A percentile compares a stretch with the other conserved stretches of the same genome.
These are phyloP conservation scores for Hyphopichia khmerensis DNA, from an alignment of 1,139 yeast species.

Conservation along the genomic window DNA sequence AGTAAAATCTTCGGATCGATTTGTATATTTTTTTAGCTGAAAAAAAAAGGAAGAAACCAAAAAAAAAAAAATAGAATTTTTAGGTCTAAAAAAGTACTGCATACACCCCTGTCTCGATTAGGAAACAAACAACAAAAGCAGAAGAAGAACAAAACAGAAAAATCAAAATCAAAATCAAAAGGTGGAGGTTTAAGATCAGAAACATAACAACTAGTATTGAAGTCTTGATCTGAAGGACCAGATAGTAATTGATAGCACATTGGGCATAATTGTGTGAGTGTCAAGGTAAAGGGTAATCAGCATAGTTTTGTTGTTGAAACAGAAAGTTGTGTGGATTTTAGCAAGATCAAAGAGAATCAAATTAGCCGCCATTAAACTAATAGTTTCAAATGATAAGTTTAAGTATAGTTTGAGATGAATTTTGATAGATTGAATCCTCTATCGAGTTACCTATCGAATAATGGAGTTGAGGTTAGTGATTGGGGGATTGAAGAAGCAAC, in stretches of 20 bases:
- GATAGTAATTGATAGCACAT: too few relatives aligned
- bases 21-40: too few relatives aligned
- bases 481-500: slow-evolving; percentile 43
- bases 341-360: not conserved
- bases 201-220: not conserved
- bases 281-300: too few relatives aligned
- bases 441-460: slow-evolving; percentile 15
- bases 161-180: too few relatives aligned
- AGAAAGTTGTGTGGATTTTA: not conserved
- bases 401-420: slow-evolving; percentile 15
- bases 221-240: too few relatives aligned
- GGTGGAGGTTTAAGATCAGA: too few relatives aligned
- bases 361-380: not conserved
- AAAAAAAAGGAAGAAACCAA: too few relatives aligned
- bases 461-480: slow-evolving; percentile 28
- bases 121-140: slow-evolving; percentile 2
- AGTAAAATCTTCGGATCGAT: too few relatives aligned
- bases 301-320: not conserved
- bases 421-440: slow-evolving; percentile 33
- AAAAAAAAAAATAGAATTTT: too few relatives aligned
- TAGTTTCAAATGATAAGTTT: not conserved
- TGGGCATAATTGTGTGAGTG: too few relatives aligned
- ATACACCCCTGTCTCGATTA: not conserved
- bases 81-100: not conserved
- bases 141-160: not conserved